A percentile compares a stretch with the other conserved stretches of the same genome.
Conservation (phyloP, 169 alveolate genomes). For the Cryptosporidium muris region DNA sequence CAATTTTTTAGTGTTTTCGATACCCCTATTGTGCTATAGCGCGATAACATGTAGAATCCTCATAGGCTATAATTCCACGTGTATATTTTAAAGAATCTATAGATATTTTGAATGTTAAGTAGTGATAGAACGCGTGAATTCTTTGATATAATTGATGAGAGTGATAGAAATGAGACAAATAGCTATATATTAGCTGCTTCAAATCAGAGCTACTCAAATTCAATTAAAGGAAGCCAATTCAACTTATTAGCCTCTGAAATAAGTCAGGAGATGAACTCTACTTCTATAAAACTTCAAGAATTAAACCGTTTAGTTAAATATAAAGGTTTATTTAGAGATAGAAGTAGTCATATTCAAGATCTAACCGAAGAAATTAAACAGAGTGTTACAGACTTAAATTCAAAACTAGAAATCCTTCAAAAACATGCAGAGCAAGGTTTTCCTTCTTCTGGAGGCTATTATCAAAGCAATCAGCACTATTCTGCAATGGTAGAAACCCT, state of each 20-base stretch:
- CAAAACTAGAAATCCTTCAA: conserved; percentile 70
- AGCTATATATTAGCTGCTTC: conserved; percentile 12
- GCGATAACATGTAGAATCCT: too few species aligned
- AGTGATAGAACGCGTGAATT: conserved; percentile 58
- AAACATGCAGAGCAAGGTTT: conserved; percentile 64
- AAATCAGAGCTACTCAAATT: conserved; percentile 58
- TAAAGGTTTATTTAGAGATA: conserved; percentile 77
- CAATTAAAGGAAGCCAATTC: conserved; percentile 74
- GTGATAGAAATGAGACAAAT: conserved; percentile 16
- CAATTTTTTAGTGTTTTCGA: too few species aligned
- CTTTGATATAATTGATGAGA: conserved; percentile 37
- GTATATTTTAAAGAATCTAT: conserved; percentile 5
- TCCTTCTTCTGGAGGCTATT: conserved; percentile 56
- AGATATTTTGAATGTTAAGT: conserved; percentile 27
- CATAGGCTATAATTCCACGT: conserved; percentile 19
- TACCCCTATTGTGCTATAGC: too few species aligned
- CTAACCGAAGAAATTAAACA: conserved; percentile 75
- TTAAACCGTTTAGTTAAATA: conserved; percentile 73
- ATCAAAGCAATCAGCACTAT: conserved; percentile 69
- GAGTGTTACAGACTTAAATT: conserved; percentile 74
- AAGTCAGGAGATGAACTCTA: conserved; percentile 73
- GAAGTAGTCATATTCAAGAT: conserved; percentile 74
- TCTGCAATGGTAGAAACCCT: conserved; percentile 64
- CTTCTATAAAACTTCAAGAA: conserved; percentile 73
- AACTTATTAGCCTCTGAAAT: conserved; percentile 74